phyloP scores from a whole-genome alignment of 257 asterid species.

The Rauvolfia tetraphylla region DNA sequence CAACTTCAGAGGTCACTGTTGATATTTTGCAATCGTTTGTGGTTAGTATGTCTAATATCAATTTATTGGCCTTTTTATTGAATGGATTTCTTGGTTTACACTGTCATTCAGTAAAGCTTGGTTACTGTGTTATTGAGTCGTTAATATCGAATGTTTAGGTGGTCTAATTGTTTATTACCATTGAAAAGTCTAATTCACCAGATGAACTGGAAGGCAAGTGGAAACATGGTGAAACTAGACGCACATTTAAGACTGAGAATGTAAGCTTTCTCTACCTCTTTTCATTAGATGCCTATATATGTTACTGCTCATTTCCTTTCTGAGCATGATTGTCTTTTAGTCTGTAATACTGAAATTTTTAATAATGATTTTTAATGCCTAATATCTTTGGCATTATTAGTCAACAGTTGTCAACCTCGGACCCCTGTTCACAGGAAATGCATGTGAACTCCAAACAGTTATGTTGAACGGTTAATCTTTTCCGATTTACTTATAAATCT shows the following conservation, averaged over 20 bases:
- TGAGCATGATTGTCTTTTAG: neutral
- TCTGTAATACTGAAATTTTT: neutral
- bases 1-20: constrained; percentile 53
- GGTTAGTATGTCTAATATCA: constrained; percentile 47
- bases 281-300: neutral
- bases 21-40: constrained; percentile 60
- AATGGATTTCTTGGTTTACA: neutral
- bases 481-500: neutral
- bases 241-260: constrained; percentile 47
- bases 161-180: constrained; percentile 24
- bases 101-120: neutral
- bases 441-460: neutral
- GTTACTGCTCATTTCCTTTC: neutral
- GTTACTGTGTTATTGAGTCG: neutral
- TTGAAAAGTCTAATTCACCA: constrained; percentile 51
- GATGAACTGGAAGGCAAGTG: constrained; percentile 31
- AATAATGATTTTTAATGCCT: neutral
- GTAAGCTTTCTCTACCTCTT: constrained; percentile 41
- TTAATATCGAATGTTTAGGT: neutral
- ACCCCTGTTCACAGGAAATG: neutral
- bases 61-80: neutral
- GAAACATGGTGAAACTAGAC: constrained; percentile 44
- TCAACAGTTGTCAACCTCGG: neutral
- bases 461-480: neutral
- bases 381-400: neutral